These are phyloP conservation scores for Apiotrichum laibachii DNA, from an alignment of 1,284 basidiomycete genomes.

Conservation along the genomic window DNA sequence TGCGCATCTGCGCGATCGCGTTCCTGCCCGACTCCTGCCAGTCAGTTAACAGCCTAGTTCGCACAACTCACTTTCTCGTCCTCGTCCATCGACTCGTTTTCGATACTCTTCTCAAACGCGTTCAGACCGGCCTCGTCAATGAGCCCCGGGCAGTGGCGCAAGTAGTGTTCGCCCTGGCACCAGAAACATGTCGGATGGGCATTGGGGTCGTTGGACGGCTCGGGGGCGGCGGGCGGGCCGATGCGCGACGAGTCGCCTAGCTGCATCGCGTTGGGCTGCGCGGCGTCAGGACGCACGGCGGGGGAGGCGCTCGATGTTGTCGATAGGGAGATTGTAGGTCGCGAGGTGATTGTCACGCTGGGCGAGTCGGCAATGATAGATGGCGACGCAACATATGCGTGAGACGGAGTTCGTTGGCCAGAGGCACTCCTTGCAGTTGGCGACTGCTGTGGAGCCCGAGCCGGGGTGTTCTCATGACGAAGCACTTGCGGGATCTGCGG, in stretches of 20 bases:
- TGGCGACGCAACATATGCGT: too few relatives aligned
- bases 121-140: neutral
- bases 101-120: neutral
- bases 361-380: too few relatives aligned
- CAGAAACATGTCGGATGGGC: conserved; percentile 6
- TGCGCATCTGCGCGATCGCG: conserved; percentile 7
- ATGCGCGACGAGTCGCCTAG: conserved; percentile 20
- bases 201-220: neutral
- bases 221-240: neutral
- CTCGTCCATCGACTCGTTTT: neutral
- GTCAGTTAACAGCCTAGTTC: neutral
- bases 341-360: too few relatives aligned
- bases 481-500: too few relatives aligned
- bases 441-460: too few relatives aligned
- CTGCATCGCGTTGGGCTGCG: conserved; percentile 5
- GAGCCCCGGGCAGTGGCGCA: conserved; percentile 12
- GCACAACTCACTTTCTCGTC: conserved; percentile 12
- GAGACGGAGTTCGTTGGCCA: too few relatives aligned
- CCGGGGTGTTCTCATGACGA: too few relatives aligned
- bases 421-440: too few relatives aligned
- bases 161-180: conserved; percentile 10
- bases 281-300: neutral
- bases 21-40: conserved; percentile 5
- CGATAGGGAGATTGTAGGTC: neutral
- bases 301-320: neutral